A percentile compares a stretch with the other conserved stretches of the same genome.
Evolutionary conservation across 306 rosid genomes (phyloP).

Genomic region (Rosa lucieae): DNA sequence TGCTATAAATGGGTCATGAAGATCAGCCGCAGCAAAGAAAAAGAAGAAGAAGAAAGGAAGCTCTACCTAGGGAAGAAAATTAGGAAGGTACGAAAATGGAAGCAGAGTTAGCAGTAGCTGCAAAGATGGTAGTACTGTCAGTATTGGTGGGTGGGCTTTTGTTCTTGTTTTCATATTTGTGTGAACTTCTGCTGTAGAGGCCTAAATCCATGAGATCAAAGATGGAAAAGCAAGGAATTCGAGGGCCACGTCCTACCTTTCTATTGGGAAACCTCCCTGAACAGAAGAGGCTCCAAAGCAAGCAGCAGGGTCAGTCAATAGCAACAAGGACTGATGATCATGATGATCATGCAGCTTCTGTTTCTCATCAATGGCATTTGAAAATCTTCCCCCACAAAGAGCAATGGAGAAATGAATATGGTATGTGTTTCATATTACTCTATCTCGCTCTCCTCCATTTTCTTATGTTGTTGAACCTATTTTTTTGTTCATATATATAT

Average conservation of each 20-base stretch:
- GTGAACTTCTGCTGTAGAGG: conserved; percentile 25
- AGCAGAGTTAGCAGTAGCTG: not conserved
- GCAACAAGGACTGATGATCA: not conserved
- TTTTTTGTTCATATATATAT: not conserved
- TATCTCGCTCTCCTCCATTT: not conserved
- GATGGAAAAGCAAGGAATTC: conserved; percentile 59
- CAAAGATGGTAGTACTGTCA: not conserved
- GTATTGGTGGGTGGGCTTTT: conserved; percentile 28
- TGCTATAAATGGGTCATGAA: not conserved
- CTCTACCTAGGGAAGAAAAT: not conserved
- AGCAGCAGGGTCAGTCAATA: not conserved
- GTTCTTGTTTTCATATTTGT: conserved; percentile 21
- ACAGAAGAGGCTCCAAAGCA: conserved; percentile 36
- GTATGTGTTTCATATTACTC: conserved; percentile 21
- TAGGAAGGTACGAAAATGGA: not conserved
- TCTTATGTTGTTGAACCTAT: not conserved
- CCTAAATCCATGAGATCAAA: conserved; percentile 49
- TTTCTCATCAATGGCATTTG: conserved; percentile 50
- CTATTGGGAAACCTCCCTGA: conserved; percentile 56
- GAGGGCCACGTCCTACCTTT: conserved; percentile 57
- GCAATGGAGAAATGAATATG: conserved; percentile 54
- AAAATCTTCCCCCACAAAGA: conserved; percentile 44
- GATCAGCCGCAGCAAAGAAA: not conserved
- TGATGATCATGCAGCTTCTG: not conserved
- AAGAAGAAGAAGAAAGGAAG: too few species aligned